Conservation (phyloP, 257 asterid genomes). For the Nicotiana benthamiana region DNA sequence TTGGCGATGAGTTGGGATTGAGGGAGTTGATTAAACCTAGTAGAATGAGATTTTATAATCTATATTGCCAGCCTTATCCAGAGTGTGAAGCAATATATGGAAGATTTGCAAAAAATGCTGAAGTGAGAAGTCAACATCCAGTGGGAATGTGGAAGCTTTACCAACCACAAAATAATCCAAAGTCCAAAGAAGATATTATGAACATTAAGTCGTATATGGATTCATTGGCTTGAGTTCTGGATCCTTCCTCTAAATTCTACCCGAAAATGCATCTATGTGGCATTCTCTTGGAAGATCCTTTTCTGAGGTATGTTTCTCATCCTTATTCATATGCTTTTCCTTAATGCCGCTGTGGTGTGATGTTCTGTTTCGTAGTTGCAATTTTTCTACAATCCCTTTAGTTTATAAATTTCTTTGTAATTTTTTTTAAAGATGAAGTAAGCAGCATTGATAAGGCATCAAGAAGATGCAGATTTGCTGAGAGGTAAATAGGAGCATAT, state of each 20-base stretch:
- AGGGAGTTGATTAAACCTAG: slow-evolving; percentile 58
- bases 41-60: slow-evolving; percentile 70
- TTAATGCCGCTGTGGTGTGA: background rate
- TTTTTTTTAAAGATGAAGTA: background rate
- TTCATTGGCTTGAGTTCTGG: slow-evolving; percentile 26
- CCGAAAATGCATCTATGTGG: background rate
- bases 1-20: slow-evolving; percentile 65
- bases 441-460: no score
- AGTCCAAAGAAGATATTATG: slow-evolving; percentile 38
- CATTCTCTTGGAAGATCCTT: background rate
- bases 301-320: background rate
- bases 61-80: slow-evolving; percentile 87
- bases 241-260: background rate
- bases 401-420: background rate
- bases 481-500: background rate
- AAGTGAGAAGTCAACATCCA: slow-evolving; percentile 40
- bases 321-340: background rate
- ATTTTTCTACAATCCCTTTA: background rate
- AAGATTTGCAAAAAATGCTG: slow-evolving; percentile 30
- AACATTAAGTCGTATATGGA: slow-evolving; percentile 43
- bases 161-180: slow-evolving; percentile 38
- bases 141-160: slow-evolving; percentile 90
- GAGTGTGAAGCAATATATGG: slow-evolving; percentile 80
- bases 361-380: background rate
- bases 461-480: no score